Base-by-base conservation (phyloP, 768 basidiomycete species). In the Mrakia gelida region DNA sequence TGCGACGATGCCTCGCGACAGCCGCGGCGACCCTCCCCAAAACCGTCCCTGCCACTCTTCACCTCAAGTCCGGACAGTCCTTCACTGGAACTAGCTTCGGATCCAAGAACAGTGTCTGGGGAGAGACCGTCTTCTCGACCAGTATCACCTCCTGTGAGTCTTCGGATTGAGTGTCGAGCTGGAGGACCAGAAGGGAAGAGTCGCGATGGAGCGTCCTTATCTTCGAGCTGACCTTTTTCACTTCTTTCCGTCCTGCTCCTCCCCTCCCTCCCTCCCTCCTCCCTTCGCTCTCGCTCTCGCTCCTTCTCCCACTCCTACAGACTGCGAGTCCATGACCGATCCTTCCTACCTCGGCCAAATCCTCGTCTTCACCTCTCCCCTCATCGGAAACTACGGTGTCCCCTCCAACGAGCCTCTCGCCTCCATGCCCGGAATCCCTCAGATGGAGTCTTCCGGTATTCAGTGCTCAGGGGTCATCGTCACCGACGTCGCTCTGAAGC, bases 311-410 rank as follows among this genome's bases (percentile, higher is more conserved):
- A 45, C 45, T 45, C 32, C 28, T 38, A n/a, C 83, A 96, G 95
- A 99, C 84, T 98, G 96, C 68, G 97, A 99, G 86, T 97, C 94
- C 11, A 98, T 99, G 97, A 99, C 97, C 54, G 97, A 99, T 84
- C 97, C 97, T 10, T 98, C 97, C 11, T 98, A 99, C 85, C 92
- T 94, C 49, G 92, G 94, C 72, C 97, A 99, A 85, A 96, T 99
- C 83, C 89, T 99, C 80, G 97, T 99, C 77, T 99, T 99, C 87
- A 99, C 97, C 63, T 92, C 95, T 0, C 97, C 97, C 15, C 89
- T 99, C 85, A 97, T 99, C 80, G 97, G 97, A 59, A 99, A 99
- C 85, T 99, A 99, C 82, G 97, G 97, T 75, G 94, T 99, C 13
- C 97, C 97, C 9, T 81, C 83, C 49, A 98, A 99, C 85, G 75